Base-by-base conservation (phyloP, 192 early-diverging fungal species). In the Paraglomus brasilianum region DNA sequence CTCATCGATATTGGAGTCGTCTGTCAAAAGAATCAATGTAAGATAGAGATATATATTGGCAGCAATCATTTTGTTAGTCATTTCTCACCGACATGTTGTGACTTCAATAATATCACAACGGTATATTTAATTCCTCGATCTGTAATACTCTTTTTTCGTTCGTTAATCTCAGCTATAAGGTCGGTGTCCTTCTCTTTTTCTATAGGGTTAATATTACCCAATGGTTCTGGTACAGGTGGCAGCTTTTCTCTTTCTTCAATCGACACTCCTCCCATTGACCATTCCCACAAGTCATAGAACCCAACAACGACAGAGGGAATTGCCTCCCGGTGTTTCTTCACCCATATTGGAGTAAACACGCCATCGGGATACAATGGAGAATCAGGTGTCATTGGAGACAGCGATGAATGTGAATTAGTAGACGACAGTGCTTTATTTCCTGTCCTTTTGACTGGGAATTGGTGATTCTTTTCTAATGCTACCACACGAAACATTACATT, bases 351-450 rank as follows among this genome's bases (percentile, higher is more conserved):
- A 1, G 82, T 75, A 72, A 95, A 86, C n/a, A 95, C 73, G 17
- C 94, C 94, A 76, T 94, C 91, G 0, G 94, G 93, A 80, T 87
- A 82, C 55, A 94, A 67, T 10, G 90, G 86, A 7, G 94, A 95
- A 5, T 76, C 68, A 6, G 81, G 79, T 19, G 77, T 80, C 1
- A 85, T 74, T 5, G 93, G 93, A 5, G 93, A 93, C 15, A 95
- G 69, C 8, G 80, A 58, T 14, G 88, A 88, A 70, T 80, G 84
- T 39, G 77, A 68, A 68, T 43, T 42, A 5, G 52, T 11, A 30
- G 42, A 24, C 39, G 65, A 15, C 41, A 17, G 42, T 55, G 72
- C 38, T 70, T 62, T 42, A 66, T 49, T 36, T 73, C 65, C 44
- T 15, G 39, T 42, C 59, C 71, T 62, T 77, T 73, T 52, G 71